These are phyloP conservation scores for Sporothrix mexicana DNA, from an alignment of 2,329 filamentous ascomycete species.

Conservation along the genomic window DNA sequence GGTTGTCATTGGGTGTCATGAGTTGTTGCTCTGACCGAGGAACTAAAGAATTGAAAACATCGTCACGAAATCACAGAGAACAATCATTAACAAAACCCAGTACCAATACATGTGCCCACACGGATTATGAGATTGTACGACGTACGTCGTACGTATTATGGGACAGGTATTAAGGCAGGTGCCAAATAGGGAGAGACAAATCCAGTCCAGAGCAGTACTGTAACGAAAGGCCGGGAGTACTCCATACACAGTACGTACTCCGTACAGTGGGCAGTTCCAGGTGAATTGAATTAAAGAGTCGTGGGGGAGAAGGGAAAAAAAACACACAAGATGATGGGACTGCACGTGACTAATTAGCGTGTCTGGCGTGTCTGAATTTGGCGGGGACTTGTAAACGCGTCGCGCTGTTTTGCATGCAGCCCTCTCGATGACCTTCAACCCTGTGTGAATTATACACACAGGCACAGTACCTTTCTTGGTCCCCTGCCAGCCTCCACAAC, in stretches of 20 bases:
- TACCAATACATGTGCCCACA: neutral
- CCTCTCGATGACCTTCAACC: neutral
- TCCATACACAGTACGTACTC: too few species aligned
- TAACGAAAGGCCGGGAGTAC: too few species aligned
- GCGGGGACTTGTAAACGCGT: slow-evolving; percentile 30
- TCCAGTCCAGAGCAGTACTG: too few species aligned
- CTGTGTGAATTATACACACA: slow-evolving; percentile 10
- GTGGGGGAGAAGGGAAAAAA: too few species aligned
- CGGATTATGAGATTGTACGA: neutral
- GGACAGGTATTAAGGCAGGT: neutral
- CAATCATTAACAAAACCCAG: too few species aligned
- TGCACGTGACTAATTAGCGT: slow-evolving; percentile 5
- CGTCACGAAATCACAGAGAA: neutral
- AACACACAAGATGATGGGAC: too few species aligned
- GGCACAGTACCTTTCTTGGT: neutral
- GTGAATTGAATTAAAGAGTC: too few species aligned
- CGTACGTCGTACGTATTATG: neutral
- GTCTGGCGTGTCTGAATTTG: neutral
- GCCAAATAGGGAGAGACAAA: neutral
- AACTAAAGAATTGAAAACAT: neutral
- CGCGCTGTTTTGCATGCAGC: slow-evolving; percentile 18
- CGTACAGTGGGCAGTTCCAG: too few species aligned
- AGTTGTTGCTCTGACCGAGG: neutral
- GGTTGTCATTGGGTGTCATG: neutral
- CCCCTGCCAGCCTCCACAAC: neutral